Percentiles rank a stretch among this genome's conserved stretches.
Evolutionary conservation across 768 basidiomycete species (phyloP).

Genomic region (Leccinum barrowsii): DNA sequence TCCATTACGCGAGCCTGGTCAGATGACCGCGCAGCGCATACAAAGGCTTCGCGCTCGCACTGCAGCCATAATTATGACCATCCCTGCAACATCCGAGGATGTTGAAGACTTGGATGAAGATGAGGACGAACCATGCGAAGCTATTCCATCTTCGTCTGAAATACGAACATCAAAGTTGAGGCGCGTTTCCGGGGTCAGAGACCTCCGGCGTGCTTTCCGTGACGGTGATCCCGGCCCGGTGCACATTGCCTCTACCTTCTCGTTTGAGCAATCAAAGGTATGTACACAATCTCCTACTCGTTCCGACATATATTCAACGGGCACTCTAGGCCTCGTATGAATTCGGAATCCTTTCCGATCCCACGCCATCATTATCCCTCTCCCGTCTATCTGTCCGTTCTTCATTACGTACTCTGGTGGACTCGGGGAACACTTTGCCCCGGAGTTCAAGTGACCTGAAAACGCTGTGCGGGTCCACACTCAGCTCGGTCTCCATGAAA

Average conservation of each 20-base stretch:
- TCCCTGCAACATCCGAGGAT: constrained; percentile 28
- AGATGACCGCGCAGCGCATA: constrained; percentile 23
- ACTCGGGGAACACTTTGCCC: neutral
- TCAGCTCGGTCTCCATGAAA: constrained; percentile 20
- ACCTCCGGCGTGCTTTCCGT: constrained; percentile 26
- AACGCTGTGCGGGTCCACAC: constrained; percentile 15
- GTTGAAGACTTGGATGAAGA: neutral
- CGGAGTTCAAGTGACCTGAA: constrained; percentile 14
- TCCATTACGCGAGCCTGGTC: constrained; percentile 22
- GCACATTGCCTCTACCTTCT: constrained; percentile 7
- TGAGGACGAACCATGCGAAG: neutral
- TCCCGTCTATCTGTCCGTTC: constrained; percentile 17
- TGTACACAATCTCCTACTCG: neutral
- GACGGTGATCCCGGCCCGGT: constrained; percentile 4
- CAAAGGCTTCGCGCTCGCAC: constrained; percentile 27
- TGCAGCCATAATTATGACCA: constrained; percentile 22
- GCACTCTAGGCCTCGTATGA: constrained; percentile 19
- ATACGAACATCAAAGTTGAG: constrained; percentile 16
- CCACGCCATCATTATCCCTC: constrained; percentile 3
- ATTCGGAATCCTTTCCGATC: constrained; percentile 14
- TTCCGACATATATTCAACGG: neutral
- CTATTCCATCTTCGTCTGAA: neutral
- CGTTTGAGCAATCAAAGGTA: constrained; percentile 17
- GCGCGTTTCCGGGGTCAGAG: constrained; percentile 21
- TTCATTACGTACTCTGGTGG: constrained; percentile 26